Percentiles rank a stretch among this genome's conserved stretches.
These are phyloP conservation scores for Chenopodium album DNA, from an alignment of 148 eudicot genomes.

Conservation along the genomic window DNA sequence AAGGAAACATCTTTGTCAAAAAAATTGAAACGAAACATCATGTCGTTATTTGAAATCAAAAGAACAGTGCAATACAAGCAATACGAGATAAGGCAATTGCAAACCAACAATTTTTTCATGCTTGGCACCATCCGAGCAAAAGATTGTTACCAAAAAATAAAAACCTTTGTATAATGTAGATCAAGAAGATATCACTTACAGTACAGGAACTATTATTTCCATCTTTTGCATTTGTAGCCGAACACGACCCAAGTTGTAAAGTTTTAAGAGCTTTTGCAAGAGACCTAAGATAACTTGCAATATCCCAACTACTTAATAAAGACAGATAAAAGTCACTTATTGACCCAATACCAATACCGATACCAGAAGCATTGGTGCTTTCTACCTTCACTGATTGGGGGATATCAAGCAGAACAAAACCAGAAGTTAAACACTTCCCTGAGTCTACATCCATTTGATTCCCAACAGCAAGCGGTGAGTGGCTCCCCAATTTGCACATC, in stretches of 20 bases:
- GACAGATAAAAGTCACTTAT: slow-evolving; percentile 89
- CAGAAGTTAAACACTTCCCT: slow-evolving; percentile 75
- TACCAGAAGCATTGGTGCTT: slow-evolving; percentile 58
- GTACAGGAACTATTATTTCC: slow-evolving; percentile 70
- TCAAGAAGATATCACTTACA: slow-evolving; percentile 47
- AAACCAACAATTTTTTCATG: neutral
- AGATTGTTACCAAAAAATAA: neutral
- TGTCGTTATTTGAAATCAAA: neutral
- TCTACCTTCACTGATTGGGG: slow-evolving; percentile 88
- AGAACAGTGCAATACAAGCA: neutral
- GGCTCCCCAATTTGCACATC: slow-evolving; percentile 90
- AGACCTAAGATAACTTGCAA: slow-evolving; percentile 80
- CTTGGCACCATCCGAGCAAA: neutral
- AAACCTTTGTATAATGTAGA: neutral
- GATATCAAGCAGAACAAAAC: slow-evolving; percentile 85
- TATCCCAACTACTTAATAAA: slow-evolving; percentile 89
- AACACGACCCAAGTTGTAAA: slow-evolving; percentile 61
- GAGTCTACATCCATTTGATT: slow-evolving; percentile 79
- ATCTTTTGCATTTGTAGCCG: slow-evolving; percentile 62
- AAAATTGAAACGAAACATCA: neutral
- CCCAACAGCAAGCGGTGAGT: slow-evolving; percentile 70
- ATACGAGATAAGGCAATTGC: neutral
- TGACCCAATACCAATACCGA: slow-evolving; percentile 47
- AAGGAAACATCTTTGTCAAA: no score
- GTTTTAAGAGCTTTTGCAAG: slow-evolving; percentile 80